phyloP scores from a whole-genome alignment of 140 eudicot species.

The Cichorium intybus region DNA sequence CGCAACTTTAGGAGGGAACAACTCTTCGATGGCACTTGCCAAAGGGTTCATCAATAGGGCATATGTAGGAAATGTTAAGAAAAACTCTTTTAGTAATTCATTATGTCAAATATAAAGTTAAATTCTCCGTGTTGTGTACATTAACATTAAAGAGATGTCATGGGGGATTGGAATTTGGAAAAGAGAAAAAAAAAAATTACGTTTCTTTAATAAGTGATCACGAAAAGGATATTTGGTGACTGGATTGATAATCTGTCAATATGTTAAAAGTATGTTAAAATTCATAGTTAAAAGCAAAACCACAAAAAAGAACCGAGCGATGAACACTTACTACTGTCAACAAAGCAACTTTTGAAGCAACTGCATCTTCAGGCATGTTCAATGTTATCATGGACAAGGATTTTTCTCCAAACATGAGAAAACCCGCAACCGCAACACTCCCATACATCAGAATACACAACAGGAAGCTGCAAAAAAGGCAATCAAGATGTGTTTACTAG shows the following conservation, averaged over 20 bases:
- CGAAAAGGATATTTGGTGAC: conserved; percentile 82
- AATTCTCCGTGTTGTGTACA: too few relatives aligned
- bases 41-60: conserved; percentile 84
- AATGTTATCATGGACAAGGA: conserved; percentile 77
- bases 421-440: conserved; percentile 78
- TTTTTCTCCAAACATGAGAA: conserved; percentile 82
- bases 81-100: conserved; percentile 12
- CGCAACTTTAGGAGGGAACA: conserved; percentile 58
- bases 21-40: conserved; percentile 90
- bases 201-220: background rate
- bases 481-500: background rate
- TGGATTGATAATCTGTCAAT: conserved; percentile 79
- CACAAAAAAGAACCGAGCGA: background rate
- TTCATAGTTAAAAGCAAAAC: background rate
- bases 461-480: conserved; percentile 52
- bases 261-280: conserved; percentile 10
- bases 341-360: conserved; percentile 72
- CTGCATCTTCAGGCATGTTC: conserved; percentile 62
- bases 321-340: conserved; percentile 75
- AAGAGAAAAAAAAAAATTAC: background rate
- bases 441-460: conserved; percentile 64
- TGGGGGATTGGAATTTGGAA: background rate
- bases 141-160: too few relatives aligned
- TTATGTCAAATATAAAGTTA: too few relatives aligned
- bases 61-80: conserved; percentile 53